phyloP scores from a whole-genome alignment of 106 monocot genomes.

The Apostasia shenzhenica region DNA sequence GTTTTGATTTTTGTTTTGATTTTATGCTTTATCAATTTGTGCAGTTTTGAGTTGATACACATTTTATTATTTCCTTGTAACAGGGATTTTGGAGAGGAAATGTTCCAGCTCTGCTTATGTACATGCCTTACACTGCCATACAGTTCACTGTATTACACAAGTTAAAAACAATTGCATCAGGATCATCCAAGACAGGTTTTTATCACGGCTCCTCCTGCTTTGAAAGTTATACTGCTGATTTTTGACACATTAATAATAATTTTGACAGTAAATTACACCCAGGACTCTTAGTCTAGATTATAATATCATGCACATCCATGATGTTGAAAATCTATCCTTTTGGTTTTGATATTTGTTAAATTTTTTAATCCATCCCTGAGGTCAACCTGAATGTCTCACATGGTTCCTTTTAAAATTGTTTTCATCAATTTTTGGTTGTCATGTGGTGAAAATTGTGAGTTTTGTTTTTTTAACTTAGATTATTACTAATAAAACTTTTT shows the following conservation, averaged over 20 bases:
- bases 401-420: no score
- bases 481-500: no score
- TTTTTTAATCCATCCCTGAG: no score
- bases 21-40: not conserved
- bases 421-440: no score
- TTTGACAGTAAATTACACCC: not conserved
- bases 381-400: no score
- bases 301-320: no score
- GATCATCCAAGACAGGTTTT: slow-evolving; percentile 87
- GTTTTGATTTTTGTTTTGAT: no score
- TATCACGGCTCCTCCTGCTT: not conserved
- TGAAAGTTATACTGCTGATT: not conserved
- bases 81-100: slow-evolving; percentile 99
- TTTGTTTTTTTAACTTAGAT: no score
- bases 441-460: no score
- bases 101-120: slow-evolving; percentile 92
- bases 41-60: not conserved
- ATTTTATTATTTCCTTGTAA: slow-evolving; percentile 5
- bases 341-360: no score
- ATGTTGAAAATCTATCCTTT: no score
- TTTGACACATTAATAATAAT: not conserved
- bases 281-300: not conserved
- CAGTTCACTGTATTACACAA: slow-evolving; percentile 89
- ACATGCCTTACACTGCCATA: slow-evolving; percentile 98
- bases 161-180: slow-evolving; percentile 82